Conservation (phyloP, 164 flowering plant species). For the Nymphaea thermarum region DNA sequence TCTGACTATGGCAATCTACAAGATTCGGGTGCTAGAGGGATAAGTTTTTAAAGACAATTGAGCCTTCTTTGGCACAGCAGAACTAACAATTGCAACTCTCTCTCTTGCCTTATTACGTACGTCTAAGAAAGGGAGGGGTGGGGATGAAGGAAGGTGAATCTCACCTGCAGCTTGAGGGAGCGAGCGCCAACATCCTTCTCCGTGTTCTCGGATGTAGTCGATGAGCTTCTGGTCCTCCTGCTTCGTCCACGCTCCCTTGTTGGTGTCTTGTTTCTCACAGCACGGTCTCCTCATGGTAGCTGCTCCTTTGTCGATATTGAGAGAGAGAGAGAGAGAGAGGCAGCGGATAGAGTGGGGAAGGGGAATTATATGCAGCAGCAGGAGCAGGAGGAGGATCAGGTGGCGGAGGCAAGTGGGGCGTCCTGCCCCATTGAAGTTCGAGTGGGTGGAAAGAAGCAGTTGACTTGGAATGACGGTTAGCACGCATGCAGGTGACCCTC, state of each 20-base stretch:
- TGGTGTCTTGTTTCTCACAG: conserved; percentile 39
- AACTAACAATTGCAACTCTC: too few relatives aligned
- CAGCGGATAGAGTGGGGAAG: too few relatives aligned
- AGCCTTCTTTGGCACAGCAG: too few relatives aligned
- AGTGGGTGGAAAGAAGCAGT: neutral
- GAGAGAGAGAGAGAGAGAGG: conserved; percentile 1
- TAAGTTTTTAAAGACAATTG: too few relatives aligned
- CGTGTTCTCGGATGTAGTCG: conserved; percentile 36
- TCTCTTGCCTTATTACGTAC: too few relatives aligned
- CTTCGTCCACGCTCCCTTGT: conserved; percentile 65
- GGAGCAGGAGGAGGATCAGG: neutral
- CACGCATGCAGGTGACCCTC: neutral
- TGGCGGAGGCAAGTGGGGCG: neutral
- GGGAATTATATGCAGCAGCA: neutral
- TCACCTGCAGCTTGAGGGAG: conserved; percentile 59
- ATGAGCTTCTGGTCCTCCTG: conserved; percentile 59
- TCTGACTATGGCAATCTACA: too few relatives aligned
- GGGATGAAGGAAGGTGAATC: neutral
- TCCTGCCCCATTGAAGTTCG: neutral
- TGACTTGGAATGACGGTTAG: conserved; percentile 2
- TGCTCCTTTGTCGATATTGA: neutral
- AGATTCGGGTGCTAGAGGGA: too few relatives aligned
- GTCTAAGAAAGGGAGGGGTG: too few relatives aligned
- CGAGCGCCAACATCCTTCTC: conserved; percentile 61
- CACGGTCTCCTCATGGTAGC: conserved; percentile 44